phyloP scores from a whole-genome alignment of 2,329 filamentous ascomycete genomes.

The Alternaria atra region DNA sequence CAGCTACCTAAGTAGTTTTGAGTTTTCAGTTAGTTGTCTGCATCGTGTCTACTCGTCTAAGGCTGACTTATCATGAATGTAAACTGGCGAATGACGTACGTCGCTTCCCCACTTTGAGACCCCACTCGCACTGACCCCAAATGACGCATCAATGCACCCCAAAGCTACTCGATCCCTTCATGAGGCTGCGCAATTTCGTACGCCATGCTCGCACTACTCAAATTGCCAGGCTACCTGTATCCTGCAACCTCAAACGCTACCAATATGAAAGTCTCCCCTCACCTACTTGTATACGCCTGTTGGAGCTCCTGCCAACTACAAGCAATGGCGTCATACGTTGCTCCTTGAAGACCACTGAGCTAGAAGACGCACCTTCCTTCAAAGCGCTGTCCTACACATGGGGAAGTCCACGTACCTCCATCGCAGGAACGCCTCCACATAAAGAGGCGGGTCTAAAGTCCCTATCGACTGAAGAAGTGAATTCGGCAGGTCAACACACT shows the following conservation, averaged over 20 bases:
- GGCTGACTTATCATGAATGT: background rate
- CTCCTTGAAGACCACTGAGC: conserved; percentile 28
- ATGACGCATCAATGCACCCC: conserved; percentile 2
- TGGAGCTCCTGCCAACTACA: conserved; percentile 27
- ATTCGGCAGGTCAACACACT: conserved; percentile 16
- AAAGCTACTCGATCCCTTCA: conserved; percentile 9
- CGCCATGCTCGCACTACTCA: conserved; percentile 22
- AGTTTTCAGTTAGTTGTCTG: background rate
- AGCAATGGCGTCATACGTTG: conserved; percentile 21
- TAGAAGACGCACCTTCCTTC: conserved; percentile 29
- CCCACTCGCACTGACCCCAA: background rate
- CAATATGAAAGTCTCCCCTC: conserved; percentile 31
- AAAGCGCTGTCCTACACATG: conserved; percentile 34
- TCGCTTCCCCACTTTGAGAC: background rate
- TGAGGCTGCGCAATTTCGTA: conserved; percentile 31
- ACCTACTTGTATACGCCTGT: conserved; percentile 30
- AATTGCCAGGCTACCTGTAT: conserved; percentile 13
- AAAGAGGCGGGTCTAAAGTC: background rate
- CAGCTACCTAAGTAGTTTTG: background rate
- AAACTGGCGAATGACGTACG: background rate
- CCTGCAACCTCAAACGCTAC: conserved; percentile 26
- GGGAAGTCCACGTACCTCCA: conserved; percentile 18
- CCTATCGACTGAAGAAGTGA: background rate
- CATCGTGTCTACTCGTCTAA: background rate
- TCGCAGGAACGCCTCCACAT: too few relatives aligned